Evolutionary conservation across 805 yeast genomes (phyloP), one percentile per base, ranked within the genome.

Genomic region (Saccharomycodes ludwigii): DNA sequence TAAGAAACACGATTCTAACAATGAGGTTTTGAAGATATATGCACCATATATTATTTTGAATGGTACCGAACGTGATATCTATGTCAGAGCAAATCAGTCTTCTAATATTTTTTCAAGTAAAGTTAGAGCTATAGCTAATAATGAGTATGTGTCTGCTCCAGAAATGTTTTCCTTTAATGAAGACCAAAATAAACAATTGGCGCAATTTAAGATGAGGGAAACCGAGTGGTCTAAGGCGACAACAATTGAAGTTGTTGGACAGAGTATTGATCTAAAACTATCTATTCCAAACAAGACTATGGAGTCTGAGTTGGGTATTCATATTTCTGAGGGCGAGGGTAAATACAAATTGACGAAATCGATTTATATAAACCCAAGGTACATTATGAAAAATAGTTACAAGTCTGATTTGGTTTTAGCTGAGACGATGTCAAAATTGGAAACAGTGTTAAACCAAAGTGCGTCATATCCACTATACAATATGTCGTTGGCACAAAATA

Each of bases 221-320:
- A 77, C 94, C 0, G 62, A 64, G 5, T 69, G 81, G 70, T 79
- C 95, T 40, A 50, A 61, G 1, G 81, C 83, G 2, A 61, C 83
- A 29, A 76, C 94, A 49, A 74, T 91, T 45, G 95, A 86, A 48
- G 93, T 94, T 3, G 68, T 88, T 34, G 98, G 98, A 0, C 88
- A 85, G 40, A 62, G 74, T 1, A 65, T 69, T 26, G 94, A 74
- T 34, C 59, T 69, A 3, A 54, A 57, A 3, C 51, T 74, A 33
- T 69, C 69, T 22, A 42, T 72, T 1, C 58, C 63, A 24, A 68
- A 67, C 9, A 67, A 53, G 52, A 52, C 72, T 52, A 45, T 50
- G 48, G 95, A 85, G 45, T 71, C 73, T 38, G 75, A 79, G 46
- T 57, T 86, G 9, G 97, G 97, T 10, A 55, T 86, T 18, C 63